Percentiles rank a stretch among this genome's conserved stretches.
These are phyloP conservation scores for Petunia axillaris DNA, from an alignment of 257 asterid genomes.

Conservation along the genomic window DNA sequence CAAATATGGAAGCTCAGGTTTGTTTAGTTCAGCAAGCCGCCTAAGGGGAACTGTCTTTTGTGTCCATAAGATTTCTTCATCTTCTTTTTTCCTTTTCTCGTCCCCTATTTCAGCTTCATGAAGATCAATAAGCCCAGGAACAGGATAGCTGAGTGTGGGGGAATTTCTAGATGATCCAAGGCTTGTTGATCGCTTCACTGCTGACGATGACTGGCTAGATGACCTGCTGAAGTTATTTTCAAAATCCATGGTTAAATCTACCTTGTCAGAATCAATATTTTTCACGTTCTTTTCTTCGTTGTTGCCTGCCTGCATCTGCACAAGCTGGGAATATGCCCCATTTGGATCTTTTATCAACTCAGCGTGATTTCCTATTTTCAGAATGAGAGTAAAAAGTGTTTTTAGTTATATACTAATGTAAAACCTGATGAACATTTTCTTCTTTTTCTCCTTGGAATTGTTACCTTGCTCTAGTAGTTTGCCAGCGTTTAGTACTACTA, in stretches of 20 bases:
- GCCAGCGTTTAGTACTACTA: constrained; percentile 37
- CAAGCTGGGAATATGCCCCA: constrained; percentile 34
- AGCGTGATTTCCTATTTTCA: constrained; percentile 35
- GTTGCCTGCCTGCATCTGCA: constrained; percentile 21
- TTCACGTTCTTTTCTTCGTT: not conserved
- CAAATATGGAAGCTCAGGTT: constrained; percentile 33
- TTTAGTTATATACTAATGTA: not conserved
- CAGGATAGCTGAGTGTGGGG: not conserved
- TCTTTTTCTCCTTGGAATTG: not conserved
- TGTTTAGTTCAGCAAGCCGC: constrained; percentile 29
- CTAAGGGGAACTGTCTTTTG: constrained; percentile 15
- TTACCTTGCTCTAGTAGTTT: constrained; percentile 43
- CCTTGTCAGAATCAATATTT: not conserved
- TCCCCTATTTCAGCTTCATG: constrained; percentile 3
- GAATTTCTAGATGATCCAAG: not conserved
- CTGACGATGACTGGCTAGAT: not conserved
- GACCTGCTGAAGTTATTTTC: not conserved
- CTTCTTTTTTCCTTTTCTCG: not conserved
- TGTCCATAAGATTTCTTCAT: not conserved
- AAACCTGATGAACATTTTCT: not conserved
- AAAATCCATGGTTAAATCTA: not conserved
- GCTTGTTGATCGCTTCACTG: not conserved
- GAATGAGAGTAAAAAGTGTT: not conserved
- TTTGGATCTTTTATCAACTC: constrained; percentile 31
- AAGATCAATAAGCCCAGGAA: not conserved